Base-by-base conservation (phyloP, 2,329 filamentous ascomycete species). In the Mollisiaceae sp. region DNA sequence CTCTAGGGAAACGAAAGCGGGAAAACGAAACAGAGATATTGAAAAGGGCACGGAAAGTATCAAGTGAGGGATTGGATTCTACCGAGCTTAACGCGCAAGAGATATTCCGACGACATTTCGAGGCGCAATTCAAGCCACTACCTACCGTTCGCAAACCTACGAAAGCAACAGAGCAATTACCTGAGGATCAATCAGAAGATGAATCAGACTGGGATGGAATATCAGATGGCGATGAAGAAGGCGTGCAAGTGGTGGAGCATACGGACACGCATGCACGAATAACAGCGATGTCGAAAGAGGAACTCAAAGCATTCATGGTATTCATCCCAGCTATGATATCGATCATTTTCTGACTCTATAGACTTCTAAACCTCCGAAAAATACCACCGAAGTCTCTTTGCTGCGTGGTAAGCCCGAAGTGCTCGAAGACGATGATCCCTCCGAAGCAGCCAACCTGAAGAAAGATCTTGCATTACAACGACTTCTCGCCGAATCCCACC, bases 401-500 rank as follows among this genome's bases (percentile, higher is more conserved):
- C 69, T 75, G 18, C 70, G 75, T 64, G 64, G 68, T 11, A 69
- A 69, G 54, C 64, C 55, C 11, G 59, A 60, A 22, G 72, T 70
- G 64, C 77, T 73, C 63, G 72, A 72, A 41, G 78, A 82, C 36
- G 86, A 90, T 74, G 84, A 85, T 60, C 83, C 83, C 69, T 85
- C 85, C 20, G 88, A 90, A 75, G 78, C 82, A 27, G 78, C 81
- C 12, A 91, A 97, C 67, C 84, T 98, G 20, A 93, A 94, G 77
- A 94, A 97, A 78, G 95, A 98, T 77, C 88, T 97, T 62, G 94
- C 92, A 45, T 88, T 99, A 15, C 94, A 97, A 77, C 90, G 93
- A 56, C 88, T 99, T 47, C 87, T 99, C 65, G 86, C 90, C 71
- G 95, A 99, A 82, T 97, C 94, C 0, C 93, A 97, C 79, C 89